These are phyloP conservation scores for Tricholoma saponaceum DNA, from an alignment of 768 basidiomycete genomes.

Conservation along the genomic window DNA sequence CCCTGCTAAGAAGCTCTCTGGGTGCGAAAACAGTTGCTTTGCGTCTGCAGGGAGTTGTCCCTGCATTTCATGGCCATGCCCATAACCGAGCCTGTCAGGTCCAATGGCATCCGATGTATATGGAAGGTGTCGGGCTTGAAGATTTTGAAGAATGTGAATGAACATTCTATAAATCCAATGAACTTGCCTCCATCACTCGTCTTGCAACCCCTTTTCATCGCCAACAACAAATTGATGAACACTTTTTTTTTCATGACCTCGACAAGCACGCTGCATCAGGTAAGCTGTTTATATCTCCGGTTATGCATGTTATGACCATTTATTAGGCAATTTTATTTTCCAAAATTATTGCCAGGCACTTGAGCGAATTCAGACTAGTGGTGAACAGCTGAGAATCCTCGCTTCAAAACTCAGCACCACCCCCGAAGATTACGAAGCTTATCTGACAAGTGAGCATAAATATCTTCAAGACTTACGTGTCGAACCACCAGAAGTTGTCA, in stretches of 20 bases:
- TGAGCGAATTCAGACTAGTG: constrained; percentile 18
- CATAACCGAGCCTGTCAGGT: constrained; percentile 25
- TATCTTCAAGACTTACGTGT: constrained; percentile 23
- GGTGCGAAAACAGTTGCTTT: constrained; percentile 6
- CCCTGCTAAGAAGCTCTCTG: constrained; percentile 18
- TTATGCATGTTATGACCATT: neutral
- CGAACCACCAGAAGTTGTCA: constrained; percentile 22
- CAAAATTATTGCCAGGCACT: constrained; percentile 28
- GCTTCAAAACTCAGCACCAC: constrained; percentile 7
- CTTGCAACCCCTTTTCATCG: constrained; percentile 21
- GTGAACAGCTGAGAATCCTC: constrained; percentile 4
- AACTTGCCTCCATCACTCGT: constrained; percentile 17
- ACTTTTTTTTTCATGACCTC: constrained; percentile 29
- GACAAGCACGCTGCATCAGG: constrained; percentile 22
- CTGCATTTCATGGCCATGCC: constrained; percentile 24
- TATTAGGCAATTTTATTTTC: constrained; percentile 19
- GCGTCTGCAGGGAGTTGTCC: constrained; percentile 11
- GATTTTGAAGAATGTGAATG: constrained; percentile 27
- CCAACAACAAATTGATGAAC: constrained; percentile 24
- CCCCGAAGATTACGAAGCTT: constrained; percentile 17
- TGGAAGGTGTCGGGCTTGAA: constrained; percentile 21
- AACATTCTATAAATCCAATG: constrained; percentile 22
- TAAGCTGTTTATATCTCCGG: neutral
- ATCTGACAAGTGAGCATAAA: constrained; percentile 16
- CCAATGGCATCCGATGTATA: constrained; percentile 15